Evolutionary conservation across 331 rosid genomes (phyloP).

Genomic region (Pyrus hybrid): DNA sequence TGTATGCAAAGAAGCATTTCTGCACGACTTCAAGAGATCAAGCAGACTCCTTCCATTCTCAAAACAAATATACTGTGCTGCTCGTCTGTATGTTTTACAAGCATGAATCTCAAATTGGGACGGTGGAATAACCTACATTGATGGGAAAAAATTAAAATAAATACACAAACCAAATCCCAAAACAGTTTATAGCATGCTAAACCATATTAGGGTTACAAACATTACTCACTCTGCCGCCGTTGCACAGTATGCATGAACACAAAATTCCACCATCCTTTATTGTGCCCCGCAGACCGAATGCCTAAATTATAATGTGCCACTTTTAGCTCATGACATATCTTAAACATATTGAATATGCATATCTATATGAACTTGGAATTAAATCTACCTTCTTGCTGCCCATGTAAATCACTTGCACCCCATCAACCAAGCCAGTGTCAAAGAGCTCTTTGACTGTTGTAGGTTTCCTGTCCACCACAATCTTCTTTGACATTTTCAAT

Average conservation of each 20-base stretch:
- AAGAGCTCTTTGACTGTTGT: slow-evolving; percentile 75
- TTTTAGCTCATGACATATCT: slow-evolving; percentile 1
- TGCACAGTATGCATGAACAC: slow-evolving; percentile 73
- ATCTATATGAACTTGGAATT: slow-evolving; percentile 1
- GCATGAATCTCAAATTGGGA: slow-evolving; percentile 97
- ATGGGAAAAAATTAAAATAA: neutral
- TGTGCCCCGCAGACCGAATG: slow-evolving; percentile 71
- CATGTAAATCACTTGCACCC: slow-evolving; percentile 72
- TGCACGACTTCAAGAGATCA: slow-evolving; percentile 69
- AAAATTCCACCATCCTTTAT: slow-evolving; percentile 79
- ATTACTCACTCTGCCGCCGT: slow-evolving; percentile 67
- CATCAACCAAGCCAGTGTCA: slow-evolving; percentile 75
- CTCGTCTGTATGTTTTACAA: slow-evolving; percentile 75
- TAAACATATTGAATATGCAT: neutral
- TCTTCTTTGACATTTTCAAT: slow-evolving; percentile 67
- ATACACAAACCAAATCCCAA: slow-evolving; percentile 1
- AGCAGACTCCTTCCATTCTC: slow-evolving; percentile 90
- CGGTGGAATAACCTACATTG: slow-evolving; percentile 68
- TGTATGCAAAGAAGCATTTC: slow-evolving; percentile 48
- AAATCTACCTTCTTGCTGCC: slow-evolving; percentile 67
- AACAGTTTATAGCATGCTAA: neutral
- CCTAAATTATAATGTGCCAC: slow-evolving; percentile 34
- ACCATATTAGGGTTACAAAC: neutral
- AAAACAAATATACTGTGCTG: slow-evolving; percentile 84
- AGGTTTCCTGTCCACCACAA: slow-evolving; percentile 54